Conservation (phyloP, 768 basidiomycete species). For the Candolleomyces eurysporus region DNA sequence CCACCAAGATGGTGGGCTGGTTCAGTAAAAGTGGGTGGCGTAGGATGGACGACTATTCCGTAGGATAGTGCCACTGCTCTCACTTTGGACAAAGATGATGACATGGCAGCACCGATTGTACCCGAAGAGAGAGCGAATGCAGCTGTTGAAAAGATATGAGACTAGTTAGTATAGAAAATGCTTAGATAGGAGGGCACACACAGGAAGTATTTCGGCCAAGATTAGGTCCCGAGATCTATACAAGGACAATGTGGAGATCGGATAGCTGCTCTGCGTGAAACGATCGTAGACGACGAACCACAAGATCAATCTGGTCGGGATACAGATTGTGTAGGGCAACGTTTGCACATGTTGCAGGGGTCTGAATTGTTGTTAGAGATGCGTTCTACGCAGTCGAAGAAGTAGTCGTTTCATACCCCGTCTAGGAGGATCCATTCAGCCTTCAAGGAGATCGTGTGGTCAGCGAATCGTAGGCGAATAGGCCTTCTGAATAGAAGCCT, state of each 20-base stretch:
- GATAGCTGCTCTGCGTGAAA: conserved; percentile 2
- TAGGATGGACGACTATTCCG: conserved; percentile 72
- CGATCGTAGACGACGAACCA: conserved; percentile 41
- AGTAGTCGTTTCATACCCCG: conserved; percentile 48
- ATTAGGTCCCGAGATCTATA: conserved; percentile 82
- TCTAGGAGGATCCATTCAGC: conserved; percentile 92
- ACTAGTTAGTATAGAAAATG: background rate
- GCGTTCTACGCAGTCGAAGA: background rate
- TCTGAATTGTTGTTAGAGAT: conserved; percentile 39
- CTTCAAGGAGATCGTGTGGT: conserved; percentile 18
- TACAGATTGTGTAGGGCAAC: conserved; percentile 89
- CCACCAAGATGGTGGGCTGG: conserved; percentile 73
- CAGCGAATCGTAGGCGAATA: background rate
- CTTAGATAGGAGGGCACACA: conserved; percentile 7
- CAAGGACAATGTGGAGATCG: background rate
- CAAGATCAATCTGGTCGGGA: conserved; percentile 83
- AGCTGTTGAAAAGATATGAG: conserved; percentile 37
- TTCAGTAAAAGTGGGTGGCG: conserved; percentile 53
- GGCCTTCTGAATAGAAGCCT: conserved; percentile 7
- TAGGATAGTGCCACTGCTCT: conserved; percentile 89
- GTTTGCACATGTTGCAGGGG: conserved; percentile 90
- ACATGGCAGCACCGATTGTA: conserved; percentile 89
- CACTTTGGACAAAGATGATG: conserved; percentile 64
- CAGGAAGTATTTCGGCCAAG: conserved; percentile 82
- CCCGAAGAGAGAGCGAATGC: conserved; percentile 90